These are phyloP conservation scores for Cutaneotrichosporon sp. DNA, from an alignment of 1,284 basidiomycete genomes.

Conservation along the genomic window DNA sequence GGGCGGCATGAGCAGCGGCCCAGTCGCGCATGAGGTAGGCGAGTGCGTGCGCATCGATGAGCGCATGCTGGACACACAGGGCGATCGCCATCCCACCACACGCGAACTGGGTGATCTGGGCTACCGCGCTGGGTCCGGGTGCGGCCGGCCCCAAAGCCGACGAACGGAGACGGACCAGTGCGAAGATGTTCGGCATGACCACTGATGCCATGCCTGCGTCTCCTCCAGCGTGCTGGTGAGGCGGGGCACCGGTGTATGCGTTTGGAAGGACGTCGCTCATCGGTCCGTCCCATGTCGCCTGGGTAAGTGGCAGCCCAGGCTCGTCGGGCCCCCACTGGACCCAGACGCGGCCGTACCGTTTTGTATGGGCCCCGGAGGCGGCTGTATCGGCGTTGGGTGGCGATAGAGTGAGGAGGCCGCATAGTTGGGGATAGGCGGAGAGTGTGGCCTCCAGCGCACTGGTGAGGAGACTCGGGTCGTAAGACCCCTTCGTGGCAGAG, in stretches of 20 bases:
- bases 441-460: neutral
- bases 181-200: constrained; percentile 1
- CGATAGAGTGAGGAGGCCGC: neutral
- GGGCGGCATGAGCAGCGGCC: constrained; percentile 38
- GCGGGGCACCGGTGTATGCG: too few relatives aligned
- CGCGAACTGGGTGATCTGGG: constrained; percentile 48
- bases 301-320: constrained; percentile 49
- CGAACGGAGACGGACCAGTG: constrained; percentile 1
- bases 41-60: constrained; percentile 50
- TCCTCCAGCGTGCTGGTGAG: too few relatives aligned
- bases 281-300: constrained; percentile 23
- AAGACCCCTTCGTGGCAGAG: neutral
- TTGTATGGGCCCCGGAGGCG: constrained; percentile 43
- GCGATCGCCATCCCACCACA: constrained; percentile 32
- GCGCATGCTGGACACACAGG: constrained; percentile 45
- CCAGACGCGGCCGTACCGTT: constrained; percentile 46
- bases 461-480: neutral
- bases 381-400: neutral
- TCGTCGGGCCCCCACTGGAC: constrained; percentile 29
- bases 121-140: constrained; percentile 30
- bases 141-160: constrained; percentile 9
- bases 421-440: neutral
- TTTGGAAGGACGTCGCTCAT: constrained; percentile 33
- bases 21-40: constrained; percentile 50
- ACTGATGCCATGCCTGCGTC: constrained; percentile 2